These are phyloP conservation scores for Axilococcus clingmanii DNA, from an alignment of 139 green algal genomes.

Conservation along the genomic window DNA sequence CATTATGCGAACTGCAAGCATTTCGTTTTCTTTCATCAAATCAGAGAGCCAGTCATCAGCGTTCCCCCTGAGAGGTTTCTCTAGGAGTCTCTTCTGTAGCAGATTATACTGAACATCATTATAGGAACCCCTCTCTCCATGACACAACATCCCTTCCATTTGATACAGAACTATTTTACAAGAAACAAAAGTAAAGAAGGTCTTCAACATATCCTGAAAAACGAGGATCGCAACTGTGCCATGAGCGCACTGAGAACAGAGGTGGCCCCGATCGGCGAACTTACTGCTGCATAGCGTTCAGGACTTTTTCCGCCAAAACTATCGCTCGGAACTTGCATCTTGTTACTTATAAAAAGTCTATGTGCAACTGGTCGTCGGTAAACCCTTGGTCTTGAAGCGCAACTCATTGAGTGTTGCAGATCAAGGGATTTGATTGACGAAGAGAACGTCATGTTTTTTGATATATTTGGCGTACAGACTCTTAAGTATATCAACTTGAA, in stretches of 20 bases:
- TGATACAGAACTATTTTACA: slow-evolving; percentile 52
- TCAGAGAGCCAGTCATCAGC: slow-evolving; percentile 13
- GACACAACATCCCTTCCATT: slow-evolving; percentile 46
- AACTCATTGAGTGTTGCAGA: too few species aligned
- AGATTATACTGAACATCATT: slow-evolving; percentile 17
- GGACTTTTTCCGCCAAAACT: slow-evolving; percentile 57
- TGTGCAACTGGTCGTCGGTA: too few species aligned
- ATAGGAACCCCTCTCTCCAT: slow-evolving; percentile 44
- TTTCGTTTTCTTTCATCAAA: slow-evolving; percentile 18
- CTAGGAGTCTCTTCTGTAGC: slow-evolving; percentile 24
- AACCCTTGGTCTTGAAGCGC: too few species aligned
- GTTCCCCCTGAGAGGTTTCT: slow-evolving; percentile 13
- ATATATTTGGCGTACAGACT: too few species aligned
- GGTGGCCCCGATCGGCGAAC: too few species aligned
- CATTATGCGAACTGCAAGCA: slow-evolving; percentile 49
- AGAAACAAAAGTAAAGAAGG: slow-evolving; percentile 64
- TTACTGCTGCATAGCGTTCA: slow-evolving; percentile 53
- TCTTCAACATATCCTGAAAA: slow-evolving; percentile 43
- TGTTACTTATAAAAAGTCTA: too few species aligned
- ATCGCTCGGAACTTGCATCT: slow-evolving; percentile 16
- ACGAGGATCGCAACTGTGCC: too few species aligned
- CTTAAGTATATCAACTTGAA: too few species aligned
- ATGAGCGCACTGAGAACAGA: too few species aligned
- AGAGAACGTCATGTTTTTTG: too few species aligned
- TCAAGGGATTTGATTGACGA: too few species aligned